These are phyloP conservation scores for Suhomyces bolitotheri DNA, from an alignment of 1,139 yeast species.

Conservation along the genomic window DNA sequence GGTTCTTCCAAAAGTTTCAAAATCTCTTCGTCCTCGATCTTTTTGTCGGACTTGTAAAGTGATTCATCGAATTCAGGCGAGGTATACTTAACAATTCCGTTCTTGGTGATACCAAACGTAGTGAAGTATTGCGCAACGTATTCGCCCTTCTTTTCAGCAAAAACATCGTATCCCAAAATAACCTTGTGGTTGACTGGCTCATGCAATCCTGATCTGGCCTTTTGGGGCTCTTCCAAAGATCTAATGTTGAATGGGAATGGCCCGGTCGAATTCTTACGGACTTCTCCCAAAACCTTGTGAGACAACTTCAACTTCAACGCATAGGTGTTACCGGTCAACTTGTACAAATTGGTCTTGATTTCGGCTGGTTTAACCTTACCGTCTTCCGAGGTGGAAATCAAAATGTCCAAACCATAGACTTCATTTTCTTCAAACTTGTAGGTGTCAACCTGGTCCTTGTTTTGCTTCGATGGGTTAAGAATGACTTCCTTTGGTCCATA, in stretches of 20 bases:
- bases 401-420: slow-evolving; percentile 75
- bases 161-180: slow-evolving; percentile 67
- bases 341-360: slow-evolving; percentile 69
- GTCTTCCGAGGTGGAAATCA: slow-evolving; percentile 63
- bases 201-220: slow-evolving; percentile 73
- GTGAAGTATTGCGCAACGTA: slow-evolving; percentile 73
- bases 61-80: slow-evolving; percentile 54
- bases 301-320: slow-evolving; percentile 74
- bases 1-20: slow-evolving; percentile 55
- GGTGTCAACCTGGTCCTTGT: slow-evolving; percentile 64
- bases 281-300: slow-evolving; percentile 65
- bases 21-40: slow-evolving; percentile 54
- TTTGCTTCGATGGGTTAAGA: slow-evolving; percentile 70
- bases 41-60: slow-evolving; percentile 58
- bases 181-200: slow-evolving; percentile 74
- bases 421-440: slow-evolving; percentile 72
- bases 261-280: slow-evolving; percentile 58
- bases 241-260: slow-evolving; percentile 72
- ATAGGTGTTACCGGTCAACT: slow-evolving; percentile 69
- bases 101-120: slow-evolving; percentile 74
- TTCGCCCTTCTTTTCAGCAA: slow-evolving; percentile 69
- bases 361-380: slow-evolving; percentile 69
- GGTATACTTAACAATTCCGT: slow-evolving; percentile 69
- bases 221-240: slow-evolving; percentile 67
- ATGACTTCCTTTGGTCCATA: slow-evolving; percentile 80